Evolutionary conservation across 1,139 yeast species (phyloP), one percentile per base, ranked within the genome.

Genomic region (Kazachstania sp.): DNA sequence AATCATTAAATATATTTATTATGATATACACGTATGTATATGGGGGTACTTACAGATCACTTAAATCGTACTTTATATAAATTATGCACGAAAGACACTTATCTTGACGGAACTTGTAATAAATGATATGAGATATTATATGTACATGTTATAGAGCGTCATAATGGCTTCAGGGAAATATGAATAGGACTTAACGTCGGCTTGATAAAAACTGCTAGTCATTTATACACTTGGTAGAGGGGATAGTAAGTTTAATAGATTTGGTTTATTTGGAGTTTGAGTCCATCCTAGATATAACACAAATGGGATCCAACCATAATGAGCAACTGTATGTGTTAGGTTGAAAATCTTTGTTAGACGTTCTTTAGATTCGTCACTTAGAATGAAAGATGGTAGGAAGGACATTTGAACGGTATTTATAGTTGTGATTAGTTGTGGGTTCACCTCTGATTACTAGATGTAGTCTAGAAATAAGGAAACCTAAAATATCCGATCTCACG

Each of bases 291-390:
- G 74, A 74, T 92, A 92, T 63, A 92, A 74, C 55, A 92, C 83
- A 64, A 92, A 85, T 51, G 98, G 98, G 60, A 92, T 83, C 86
- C 95, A 92, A 40, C 97, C 97, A 69, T 88, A 92, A 71, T 92
- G 97, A 51, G 92, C 86, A 62, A 86, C 77, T 48, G 86, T 84
- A 68, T 87, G 86, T 56, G 96, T 83, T 60, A 87, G 75, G 60
- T 86, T 95, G 60, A 88, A 72, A 55, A 88, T 72, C 68, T 83
- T 86, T 67, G 82, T 70, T 67, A 92, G 78, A 71, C 97, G 87
- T 72, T 92, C 98, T 77, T 83, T 81, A 53, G 84, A 79, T 66
- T 81, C 86, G 70, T 82, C 87, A 47, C 67, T 63, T 49, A 65
- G 51, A 44, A 65, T 65, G 43, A 63, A 65, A 39, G 68, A 60